These are phyloP conservation scores for Usnea hakonensis DNA, from an alignment of 495 filamentous ascomycete species.

Conservation along the genomic window DNA sequence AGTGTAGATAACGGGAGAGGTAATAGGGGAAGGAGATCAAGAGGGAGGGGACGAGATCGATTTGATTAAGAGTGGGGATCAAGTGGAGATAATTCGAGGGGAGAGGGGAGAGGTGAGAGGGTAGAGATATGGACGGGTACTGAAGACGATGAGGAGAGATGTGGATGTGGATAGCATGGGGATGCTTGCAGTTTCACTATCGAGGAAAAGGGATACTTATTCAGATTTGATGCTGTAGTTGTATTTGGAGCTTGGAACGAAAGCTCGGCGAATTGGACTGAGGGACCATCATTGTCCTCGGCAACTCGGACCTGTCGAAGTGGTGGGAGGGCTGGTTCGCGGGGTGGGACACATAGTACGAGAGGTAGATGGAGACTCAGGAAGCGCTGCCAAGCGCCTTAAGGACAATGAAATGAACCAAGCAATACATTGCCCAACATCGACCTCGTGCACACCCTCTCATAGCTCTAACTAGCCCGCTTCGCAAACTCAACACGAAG, in stretches of 20 bases:
- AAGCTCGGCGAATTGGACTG: background rate
- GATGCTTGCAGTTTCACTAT: too few species aligned
- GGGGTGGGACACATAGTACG: background rate
- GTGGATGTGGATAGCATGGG: too few species aligned
- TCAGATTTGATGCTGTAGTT: too few species aligned
- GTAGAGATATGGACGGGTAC: too few species aligned
- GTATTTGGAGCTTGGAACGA: background rate
- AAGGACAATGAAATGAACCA: background rate
- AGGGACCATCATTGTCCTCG: background rate
- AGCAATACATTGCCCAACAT: background rate
- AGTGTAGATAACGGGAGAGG: too few species aligned
- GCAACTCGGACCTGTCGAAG: background rate
- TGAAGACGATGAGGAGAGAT: too few species aligned
- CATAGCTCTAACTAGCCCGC: conserved; percentile 47
- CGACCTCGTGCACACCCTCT: background rate
- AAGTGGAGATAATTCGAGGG: too few species aligned
- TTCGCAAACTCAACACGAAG: conserved; percentile 88
- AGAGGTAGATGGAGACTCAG: background rate
- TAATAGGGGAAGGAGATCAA: too few species aligned
- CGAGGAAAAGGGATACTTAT: too few species aligned
- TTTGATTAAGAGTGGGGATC: too few species aligned
- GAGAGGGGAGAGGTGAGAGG: too few species aligned
- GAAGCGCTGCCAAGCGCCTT: background rate
- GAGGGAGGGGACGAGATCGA: too few species aligned
- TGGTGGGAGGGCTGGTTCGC: background rate